These are phyloP conservation scores for Aphanomyces invadans DNA, from an alignment of 352 stramenopile species.

Conservation along the genomic window DNA sequence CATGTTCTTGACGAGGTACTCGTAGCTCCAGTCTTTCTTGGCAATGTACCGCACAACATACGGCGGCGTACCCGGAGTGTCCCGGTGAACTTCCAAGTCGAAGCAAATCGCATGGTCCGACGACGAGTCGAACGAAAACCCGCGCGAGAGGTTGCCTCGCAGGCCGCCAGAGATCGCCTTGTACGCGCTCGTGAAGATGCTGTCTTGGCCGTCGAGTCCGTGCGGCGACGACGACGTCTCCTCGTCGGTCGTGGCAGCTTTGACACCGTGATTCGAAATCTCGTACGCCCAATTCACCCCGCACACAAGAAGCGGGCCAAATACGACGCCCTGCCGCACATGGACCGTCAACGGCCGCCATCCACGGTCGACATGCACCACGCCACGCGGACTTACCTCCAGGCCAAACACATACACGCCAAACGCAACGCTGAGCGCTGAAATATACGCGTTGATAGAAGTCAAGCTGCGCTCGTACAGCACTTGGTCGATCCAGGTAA, in stretches of 20 bases:
- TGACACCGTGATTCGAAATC: constrained; percentile 79
- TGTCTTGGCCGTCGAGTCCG: not conserved
- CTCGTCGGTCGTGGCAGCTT: constrained; percentile 70
- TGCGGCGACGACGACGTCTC: not conserved
- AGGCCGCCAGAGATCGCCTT: constrained; percentile 12
- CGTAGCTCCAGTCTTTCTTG: constrained; percentile 66
- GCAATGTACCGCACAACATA: constrained; percentile 47
- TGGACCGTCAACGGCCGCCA: not conserved
- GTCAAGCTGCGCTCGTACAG: constrained; percentile 85
- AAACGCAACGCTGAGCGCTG: constrained; percentile 77
- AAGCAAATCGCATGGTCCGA: not conserved
- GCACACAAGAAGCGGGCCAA: constrained; percentile 72
- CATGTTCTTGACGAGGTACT: constrained; percentile 42
- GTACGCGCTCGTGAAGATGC: constrained; percentile 21
- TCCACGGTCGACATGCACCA: too few relatives aligned
- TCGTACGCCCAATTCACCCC: constrained; percentile 80
- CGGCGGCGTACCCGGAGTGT: constrained; percentile 59
- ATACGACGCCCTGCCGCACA: constrained; percentile 59
- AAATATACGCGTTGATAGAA: constrained; percentile 79
- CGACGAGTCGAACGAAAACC: constrained; percentile 28
- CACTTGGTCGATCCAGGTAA: constrained; percentile 80
- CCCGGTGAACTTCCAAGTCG: constrained; percentile 26
- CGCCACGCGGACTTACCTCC: too few relatives aligned
- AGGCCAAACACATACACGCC: constrained; percentile 83
- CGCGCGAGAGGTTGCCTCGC: constrained; percentile 28